A percentile compares a stretch with the other conserved stretches of the same genome.
Evolutionary conservation across 768 basidiomycete genomes (phyloP).

Genomic region (Naematelia aurantialba): DNA sequence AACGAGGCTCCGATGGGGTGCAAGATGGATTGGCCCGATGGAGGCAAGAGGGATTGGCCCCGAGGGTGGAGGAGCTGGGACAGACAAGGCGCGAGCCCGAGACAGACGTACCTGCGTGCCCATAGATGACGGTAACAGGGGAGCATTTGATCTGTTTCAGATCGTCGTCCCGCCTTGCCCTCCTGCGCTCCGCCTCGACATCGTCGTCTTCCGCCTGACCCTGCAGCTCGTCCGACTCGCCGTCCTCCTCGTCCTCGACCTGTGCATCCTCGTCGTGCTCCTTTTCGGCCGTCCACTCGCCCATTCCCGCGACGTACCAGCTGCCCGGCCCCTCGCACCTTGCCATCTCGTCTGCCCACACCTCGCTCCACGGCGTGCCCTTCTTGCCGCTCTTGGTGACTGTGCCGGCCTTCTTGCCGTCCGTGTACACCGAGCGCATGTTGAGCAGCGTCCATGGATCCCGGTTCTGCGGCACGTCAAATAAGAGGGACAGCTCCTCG

Average conservation of each 20-base stretch:
- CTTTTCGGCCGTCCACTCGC: conserved; percentile 49
- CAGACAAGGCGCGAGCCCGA: no score
- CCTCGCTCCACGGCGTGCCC: conserved; percentile 70
- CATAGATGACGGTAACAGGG: conserved; percentile 69
- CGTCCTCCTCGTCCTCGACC: conserved; percentile 53
- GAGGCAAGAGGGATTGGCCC: no score
- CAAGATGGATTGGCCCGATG: no score
- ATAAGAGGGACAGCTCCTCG: conserved; percentile 63
- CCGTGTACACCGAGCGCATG: conserved; percentile 59
- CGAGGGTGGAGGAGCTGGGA: no score
- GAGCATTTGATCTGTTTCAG: conserved; percentile 25
- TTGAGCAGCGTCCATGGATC: conserved; percentile 75
- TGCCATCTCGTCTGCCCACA: conserved; percentile 58
- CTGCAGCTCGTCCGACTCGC: conserved; percentile 25
- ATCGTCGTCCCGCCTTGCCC: conserved; percentile 11
- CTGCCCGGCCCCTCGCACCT: conserved; percentile 37
- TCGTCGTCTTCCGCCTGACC: conserved; percentile 21
- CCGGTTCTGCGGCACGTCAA: conserved; percentile 67
- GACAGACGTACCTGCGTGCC: conserved; percentile 59
- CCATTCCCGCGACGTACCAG: conserved; percentile 54
- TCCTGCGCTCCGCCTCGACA: conserved; percentile 1
- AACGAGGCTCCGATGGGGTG: no score
- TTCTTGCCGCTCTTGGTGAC: conserved; percentile 52
- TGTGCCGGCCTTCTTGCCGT: conserved; percentile 49
- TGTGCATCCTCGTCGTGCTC: conserved; percentile 26